Evolutionary conservation across 495 filamentous ascomycete species (phyloP).

Genomic region (Elaphomyces granulatus): DNA sequence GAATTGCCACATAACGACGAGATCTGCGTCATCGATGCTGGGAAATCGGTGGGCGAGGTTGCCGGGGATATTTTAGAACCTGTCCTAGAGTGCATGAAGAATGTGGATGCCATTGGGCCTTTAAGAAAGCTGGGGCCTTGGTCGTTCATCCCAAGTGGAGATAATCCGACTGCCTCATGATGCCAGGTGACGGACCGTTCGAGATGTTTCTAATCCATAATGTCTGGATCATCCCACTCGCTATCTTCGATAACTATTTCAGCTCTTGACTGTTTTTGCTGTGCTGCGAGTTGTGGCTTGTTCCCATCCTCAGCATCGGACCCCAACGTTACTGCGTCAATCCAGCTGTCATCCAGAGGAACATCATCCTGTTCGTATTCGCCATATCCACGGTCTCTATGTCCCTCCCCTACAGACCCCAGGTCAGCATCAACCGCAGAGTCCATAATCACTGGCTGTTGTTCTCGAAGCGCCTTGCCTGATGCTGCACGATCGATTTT

Average conservation of each 20-base stretch:
- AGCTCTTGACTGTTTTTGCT: conserved; percentile 12
- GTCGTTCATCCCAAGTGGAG: conserved; percentile 10
- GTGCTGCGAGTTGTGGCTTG: conserved; percentile 5
- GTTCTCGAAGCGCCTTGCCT: no score
- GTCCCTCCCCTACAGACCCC: no score
- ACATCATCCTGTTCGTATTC: no score
- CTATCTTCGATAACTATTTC: conserved; percentile 47
- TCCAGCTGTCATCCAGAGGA: conserved; percentile 25
- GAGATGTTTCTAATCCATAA: conserved; percentile 26
- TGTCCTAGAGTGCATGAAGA: conserved; percentile 33
- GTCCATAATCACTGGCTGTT: no score
- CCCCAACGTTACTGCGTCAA: conserved; percentile 18
- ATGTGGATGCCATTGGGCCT: conserved; percentile 21
- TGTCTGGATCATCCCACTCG: conserved; percentile 39
- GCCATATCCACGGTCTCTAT: no score
- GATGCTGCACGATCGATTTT: no score
- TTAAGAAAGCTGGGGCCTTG: conserved; percentile 31
- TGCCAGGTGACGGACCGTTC: not conserved
- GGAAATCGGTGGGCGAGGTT: conserved; percentile 37
- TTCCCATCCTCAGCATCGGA: conserved; percentile 19
- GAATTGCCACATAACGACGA: conserved; percentile 23
- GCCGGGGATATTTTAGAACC: conserved; percentile 44
- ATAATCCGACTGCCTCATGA: not conserved
- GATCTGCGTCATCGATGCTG: conserved; percentile 37
- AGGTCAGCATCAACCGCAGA: no score